A percentile compares a stretch with the other conserved stretches of the same genome.
Evolutionary conservation across 2,329 filamentous ascomycete species (phyloP).

Genomic region (Parastagonospora avenae): DNA sequence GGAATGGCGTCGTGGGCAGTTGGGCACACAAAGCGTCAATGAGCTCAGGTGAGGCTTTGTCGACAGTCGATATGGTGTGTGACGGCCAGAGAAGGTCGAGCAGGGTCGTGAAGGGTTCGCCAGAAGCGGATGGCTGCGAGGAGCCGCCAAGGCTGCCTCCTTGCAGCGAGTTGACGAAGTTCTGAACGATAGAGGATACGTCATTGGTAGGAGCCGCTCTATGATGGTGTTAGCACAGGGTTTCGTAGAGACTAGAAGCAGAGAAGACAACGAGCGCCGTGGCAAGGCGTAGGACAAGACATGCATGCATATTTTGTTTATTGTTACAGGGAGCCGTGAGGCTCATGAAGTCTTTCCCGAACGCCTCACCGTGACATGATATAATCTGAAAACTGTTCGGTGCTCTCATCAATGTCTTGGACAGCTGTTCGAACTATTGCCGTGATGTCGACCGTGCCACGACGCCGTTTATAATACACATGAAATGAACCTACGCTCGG

Average conservation of each 20-base stretch:
- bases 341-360: conserved; percentile 24
- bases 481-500: conserved; percentile 88
- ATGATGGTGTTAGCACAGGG: conserved; percentile 28
- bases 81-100: conserved; percentile 81
- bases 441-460: conserved; percentile 41
- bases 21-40: conserved; percentile 77
- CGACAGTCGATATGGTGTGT: conserved; percentile 77
- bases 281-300: conserved; percentile 33
- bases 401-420: conserved; percentile 23
- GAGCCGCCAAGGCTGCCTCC: conserved; percentile 53
- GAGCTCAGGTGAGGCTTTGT: conserved; percentile 66
- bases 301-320: conserved; percentile 43
- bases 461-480: conserved; percentile 39
- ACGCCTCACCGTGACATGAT: conserved; percentile 38
- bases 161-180: conserved; percentile 83
- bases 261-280: conserved; percentile 31
- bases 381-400: conserved; percentile 17
- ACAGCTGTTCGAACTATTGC: conserved; percentile 22
- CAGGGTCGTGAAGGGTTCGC: conserved; percentile 79
- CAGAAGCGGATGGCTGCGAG: conserved; percentile 39
- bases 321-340: conserved; percentile 37
- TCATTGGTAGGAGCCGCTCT: conserved; percentile 63
- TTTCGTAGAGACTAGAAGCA: conserved; percentile 5
- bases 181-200: conserved; percentile 79
- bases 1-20: conserved; percentile 77